Evolutionary conservation across 805 yeast species (phyloP).

Genomic region (Candida nemodendra): DNA sequence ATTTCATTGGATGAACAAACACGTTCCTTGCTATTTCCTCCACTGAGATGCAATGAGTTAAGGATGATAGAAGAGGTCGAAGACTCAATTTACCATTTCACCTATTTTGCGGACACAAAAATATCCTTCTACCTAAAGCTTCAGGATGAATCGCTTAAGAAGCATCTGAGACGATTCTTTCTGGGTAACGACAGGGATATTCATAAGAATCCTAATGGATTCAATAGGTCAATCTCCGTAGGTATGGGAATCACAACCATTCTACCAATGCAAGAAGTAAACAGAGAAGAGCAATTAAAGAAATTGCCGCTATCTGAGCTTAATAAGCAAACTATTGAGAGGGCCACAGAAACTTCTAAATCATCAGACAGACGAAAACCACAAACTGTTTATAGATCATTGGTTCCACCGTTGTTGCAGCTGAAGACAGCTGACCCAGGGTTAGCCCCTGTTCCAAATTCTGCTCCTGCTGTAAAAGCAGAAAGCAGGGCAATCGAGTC

Average conservation of each 20-base stretch:
- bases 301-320: not conserved
- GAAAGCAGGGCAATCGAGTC: not conserved
- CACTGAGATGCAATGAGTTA: conserved; percentile 31
- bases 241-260: conserved; percentile 4
- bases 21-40: conserved; percentile 35
- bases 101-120: conserved; percentile 15
- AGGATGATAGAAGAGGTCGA: conserved; percentile 18
- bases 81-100: conserved; percentile 17
- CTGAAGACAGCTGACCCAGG: not conserved
- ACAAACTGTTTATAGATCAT: not conserved
- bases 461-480: not conserved
- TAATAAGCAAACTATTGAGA: not conserved
- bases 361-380: not conserved
- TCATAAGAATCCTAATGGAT: not conserved
- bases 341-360: not conserved
- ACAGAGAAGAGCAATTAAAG: not conserved
- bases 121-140: conserved; percentile 18
- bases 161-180: conserved; percentile 7
- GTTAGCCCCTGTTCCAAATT: not conserved
- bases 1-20: conserved; percentile 30
- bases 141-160: conserved; percentile 2
- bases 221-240: not conserved
- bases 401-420: not conserved
- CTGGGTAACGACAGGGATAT: conserved; percentile 5
- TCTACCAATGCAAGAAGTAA: not conserved